A percentile compares a stretch with the other conserved stretches of the same genome.
Evolutionary conservation across 768 basidiomycete genomes (phyloP).

Genomic region (Naganishia friedmannii): DNA sequence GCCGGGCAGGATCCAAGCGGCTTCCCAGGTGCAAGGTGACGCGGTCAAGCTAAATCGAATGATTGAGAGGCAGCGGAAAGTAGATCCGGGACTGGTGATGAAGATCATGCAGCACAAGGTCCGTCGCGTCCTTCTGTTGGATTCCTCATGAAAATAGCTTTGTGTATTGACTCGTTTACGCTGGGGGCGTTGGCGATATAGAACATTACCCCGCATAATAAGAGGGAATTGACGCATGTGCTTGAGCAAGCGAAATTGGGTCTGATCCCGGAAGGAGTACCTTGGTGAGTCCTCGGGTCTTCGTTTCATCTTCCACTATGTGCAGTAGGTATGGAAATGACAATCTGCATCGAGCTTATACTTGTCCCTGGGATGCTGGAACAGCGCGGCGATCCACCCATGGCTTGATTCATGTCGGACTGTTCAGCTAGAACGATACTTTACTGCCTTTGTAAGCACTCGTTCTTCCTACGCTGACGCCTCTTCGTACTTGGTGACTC

Average conservation of each 20-base stretch:
- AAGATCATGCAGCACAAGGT: slow-evolving; percentile 55
- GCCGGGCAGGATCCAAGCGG: slow-evolving; percentile 64
- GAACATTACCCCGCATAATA: slow-evolving; percentile 44
- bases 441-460: slow-evolving; percentile 64
- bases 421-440: slow-evolving; percentile 68
- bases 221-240: slow-evolving; percentile 35
- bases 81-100: slow-evolving; percentile 63
- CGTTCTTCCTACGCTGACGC: background rate
- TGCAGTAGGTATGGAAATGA: no score
- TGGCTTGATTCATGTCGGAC: slow-evolving; percentile 62
- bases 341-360: no score
- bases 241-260: slow-evolving; percentile 41
- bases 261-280: slow-evolving; percentile 41
- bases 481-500: background rate
- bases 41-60: slow-evolving; percentile 63
- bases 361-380: no score
- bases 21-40: slow-evolving; percentile 63
- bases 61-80: slow-evolving; percentile 61
- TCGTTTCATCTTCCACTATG: slow-evolving; percentile 8
- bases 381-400: slow-evolving; percentile 72
- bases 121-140: background rate
- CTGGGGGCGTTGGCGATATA: no score
- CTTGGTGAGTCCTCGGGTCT: slow-evolving; percentile 42
- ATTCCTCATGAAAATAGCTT: no score
- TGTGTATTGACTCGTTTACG: no score